Conservation (phyloP, 2,329 filamentous ascomycete genomes). For the Fusarium napiforme region DNA sequence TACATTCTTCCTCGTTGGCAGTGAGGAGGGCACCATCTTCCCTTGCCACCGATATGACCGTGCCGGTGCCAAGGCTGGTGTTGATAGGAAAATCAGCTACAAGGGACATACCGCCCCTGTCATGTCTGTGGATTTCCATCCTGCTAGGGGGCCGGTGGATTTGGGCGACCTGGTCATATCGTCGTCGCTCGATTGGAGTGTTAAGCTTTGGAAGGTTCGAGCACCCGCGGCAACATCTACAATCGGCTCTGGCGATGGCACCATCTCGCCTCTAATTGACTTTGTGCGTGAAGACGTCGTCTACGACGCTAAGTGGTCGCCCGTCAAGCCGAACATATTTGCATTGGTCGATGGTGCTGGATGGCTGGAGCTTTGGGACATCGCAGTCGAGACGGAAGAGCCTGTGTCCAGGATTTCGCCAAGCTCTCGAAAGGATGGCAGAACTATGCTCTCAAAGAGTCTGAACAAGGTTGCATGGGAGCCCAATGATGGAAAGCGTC, state of each 20-base stretch:
- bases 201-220: constrained; percentile 95
- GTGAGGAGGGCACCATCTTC: constrained; percentile 95
- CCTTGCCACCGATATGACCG: constrained; percentile 97
- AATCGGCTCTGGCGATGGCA: constrained; percentile 60
- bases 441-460: constrained; percentile 81
- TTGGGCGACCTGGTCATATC: constrained; percentile 92
- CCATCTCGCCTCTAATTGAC: constrained; percentile 81
- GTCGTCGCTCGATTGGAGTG: constrained; percentile 95
- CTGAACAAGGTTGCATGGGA: constrained; percentile 97
- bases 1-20: constrained; percentile 96
- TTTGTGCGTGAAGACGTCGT: constrained; percentile 95
- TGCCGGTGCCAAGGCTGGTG: constrained; percentile 94
- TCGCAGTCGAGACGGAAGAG: constrained; percentile 91
- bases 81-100: constrained; percentile 89
- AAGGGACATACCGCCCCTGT: constrained; percentile 91
- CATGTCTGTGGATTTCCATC: constrained; percentile 96
- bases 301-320: constrained; percentile 96
- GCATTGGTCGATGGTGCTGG: constrained; percentile 94
- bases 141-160: constrained; percentile 89
- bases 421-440: constrained; percentile 70
- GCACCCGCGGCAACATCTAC: constrained; percentile 79
- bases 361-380: constrained; percentile 93
- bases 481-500: constrained; percentile 82
- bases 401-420: constrained; percentile 85
- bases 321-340: constrained; percentile 93